Percentiles rank a stretch among this genome's conserved stretches.
phyloP scores from a whole-genome alignment of 129 eudicot genomes.

The Rutidosis leptorrhynchoides region DNA sequence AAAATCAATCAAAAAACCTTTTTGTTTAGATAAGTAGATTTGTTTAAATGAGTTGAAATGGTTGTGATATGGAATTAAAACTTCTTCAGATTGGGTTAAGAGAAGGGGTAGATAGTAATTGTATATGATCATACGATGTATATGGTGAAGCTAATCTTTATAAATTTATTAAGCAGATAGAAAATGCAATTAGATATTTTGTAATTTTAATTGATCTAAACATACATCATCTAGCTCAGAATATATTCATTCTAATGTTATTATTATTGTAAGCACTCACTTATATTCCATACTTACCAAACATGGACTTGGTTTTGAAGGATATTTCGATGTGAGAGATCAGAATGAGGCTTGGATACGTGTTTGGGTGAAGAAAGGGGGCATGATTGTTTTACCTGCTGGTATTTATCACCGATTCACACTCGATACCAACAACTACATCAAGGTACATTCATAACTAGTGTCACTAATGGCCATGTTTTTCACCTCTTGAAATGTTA shows the following conservation, averaged over 20 bases:
- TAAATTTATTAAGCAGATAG: background rate
- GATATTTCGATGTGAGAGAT: conserved; percentile 98
- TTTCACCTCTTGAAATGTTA: background rate
- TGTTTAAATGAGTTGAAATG: background rate
- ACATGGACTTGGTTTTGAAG: conserved; percentile 36
- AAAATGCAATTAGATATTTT: background rate
- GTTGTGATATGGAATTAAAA: background rate
- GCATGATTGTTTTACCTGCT: conserved; percentile 94
- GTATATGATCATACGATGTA: background rate
- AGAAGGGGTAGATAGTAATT: background rate
- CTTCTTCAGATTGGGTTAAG: background rate
- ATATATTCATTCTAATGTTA: background rate
- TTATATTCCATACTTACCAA: background rate
- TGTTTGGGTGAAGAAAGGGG: conserved; percentile 92
- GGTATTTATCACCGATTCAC: conserved; percentile 98
- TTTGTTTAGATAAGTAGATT: background rate
- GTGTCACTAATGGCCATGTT: background rate
- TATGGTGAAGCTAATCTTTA: background rate
- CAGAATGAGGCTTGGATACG: conserved; percentile 84
- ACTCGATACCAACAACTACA: conserved; percentile 84
- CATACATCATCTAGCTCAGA: background rate
- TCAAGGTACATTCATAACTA: conserved; percentile 51
- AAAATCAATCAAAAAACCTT: background rate
- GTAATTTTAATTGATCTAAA: background rate
- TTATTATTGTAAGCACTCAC: background rate